Percentiles rank a stretch among this genome's conserved stretches.
These are phyloP conservation scores for Heliamphora exappendiculata DNA, from an alignment of 148 eudicot species.

Conservation along the genomic window DNA sequence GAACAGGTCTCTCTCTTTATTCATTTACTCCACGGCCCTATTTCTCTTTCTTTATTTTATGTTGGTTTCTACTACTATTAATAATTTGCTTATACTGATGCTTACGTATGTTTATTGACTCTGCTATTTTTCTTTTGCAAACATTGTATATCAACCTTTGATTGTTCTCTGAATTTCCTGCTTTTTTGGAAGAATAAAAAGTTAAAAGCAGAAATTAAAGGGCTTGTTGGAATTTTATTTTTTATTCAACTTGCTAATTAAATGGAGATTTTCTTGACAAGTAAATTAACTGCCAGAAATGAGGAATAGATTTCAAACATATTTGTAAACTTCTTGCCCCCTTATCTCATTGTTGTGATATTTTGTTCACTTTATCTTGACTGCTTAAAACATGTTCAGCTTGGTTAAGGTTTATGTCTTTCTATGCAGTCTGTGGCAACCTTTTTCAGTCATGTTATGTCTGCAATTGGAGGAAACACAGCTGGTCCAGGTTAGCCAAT, in stretches of 20 bases:
- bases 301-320: background rate
- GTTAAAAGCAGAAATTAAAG: background rate
- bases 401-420: background rate
- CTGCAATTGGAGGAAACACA: slow-evolving; percentile 86
- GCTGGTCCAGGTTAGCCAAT: slow-evolving; percentile 85
- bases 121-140: background rate
- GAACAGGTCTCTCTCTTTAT: slow-evolving; percentile 61
- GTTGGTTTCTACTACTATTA: background rate
- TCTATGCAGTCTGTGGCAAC: slow-evolving; percentile 79
- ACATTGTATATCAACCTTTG: background rate
- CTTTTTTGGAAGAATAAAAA: background rate
- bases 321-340: too few species aligned
- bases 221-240: background rate
- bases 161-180: background rate
- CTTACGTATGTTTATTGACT: background rate
- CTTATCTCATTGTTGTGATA: background rate
- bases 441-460: slow-evolving; percentile 90
- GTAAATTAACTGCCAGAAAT: background rate
- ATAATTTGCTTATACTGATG: background rate
- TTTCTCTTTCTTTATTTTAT: background rate
- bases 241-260: background rate
- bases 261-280: too few species aligned
- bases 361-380: background rate
- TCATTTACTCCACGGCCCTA: background rate
- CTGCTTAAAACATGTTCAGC: background rate